Base-by-base conservation (phyloP, 2,329 filamentous ascomycete species). In the Chaetomiaceae sp. region DNA sequence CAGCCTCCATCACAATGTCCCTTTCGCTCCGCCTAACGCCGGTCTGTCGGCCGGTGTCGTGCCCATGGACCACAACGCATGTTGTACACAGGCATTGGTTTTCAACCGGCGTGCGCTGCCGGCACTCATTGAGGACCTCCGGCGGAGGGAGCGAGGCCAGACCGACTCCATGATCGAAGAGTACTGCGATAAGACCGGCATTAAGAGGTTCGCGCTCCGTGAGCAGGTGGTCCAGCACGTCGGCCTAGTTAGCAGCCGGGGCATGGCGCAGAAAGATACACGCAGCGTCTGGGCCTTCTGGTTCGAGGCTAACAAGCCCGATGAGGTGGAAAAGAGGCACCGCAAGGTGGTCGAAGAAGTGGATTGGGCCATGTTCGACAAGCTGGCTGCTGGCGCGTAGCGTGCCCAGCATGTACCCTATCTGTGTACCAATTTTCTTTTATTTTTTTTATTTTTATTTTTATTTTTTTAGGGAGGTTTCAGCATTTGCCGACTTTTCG, bases 181-280 rank as follows among this genome's bases (percentile, higher is more conserved):
- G 13, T 58, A 58, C 20, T 52, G 48, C 30, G 44, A 48, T 16
- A 41, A 16, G 4, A 43, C 30, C 5, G 50, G 51, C 8, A 3
- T 53, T 10, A 36, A 50, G 44, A n/a, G 56, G 36, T 58, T 58
- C 27, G 56, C 56, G 21, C 34, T 56, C 6, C 37, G 48, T n/a
- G 54, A 58, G 37, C 56, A 58, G 54, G 56, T 30, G 3, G 54
- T 57, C 2, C 56, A 58, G 51, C 56, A 58, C 41, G 47, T 58
- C 18, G 54, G 56, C 30, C 9, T 58, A 18, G 49, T 47, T 7
- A 57, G 57, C n/a, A 55, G 54, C 45, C 48, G 54, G 14, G 54
- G 54, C 18, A 48, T 42, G 41, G 11, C 11, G 25, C 32, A 29
- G 7, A 32, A n/a, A n/a, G 34, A 51, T 10, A 34, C 54, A 3